These are phyloP conservation scores for Axilococcus clingmanii DNA, from an alignment of 139 green algal genomes.

Conservation along the genomic window DNA sequence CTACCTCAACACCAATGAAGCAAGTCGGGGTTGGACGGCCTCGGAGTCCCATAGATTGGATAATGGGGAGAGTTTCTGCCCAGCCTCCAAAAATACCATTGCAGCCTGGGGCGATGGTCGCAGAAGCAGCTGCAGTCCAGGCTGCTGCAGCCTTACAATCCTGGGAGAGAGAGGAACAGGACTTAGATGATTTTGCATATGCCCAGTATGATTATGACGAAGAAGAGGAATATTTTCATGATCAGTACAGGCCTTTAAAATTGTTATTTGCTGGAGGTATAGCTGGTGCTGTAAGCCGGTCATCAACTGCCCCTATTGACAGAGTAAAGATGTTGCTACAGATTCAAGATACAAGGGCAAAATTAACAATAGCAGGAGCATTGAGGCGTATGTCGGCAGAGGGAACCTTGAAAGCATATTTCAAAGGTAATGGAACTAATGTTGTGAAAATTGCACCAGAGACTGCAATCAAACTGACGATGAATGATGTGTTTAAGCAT, in stretches of 20 bases:
- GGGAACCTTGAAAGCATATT: slow-evolving; percentile 62
- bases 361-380: slow-evolving; percentile 53
- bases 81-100: not conserved
- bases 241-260: slow-evolving; percentile 28
- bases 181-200: not conserved
- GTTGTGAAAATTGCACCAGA: slow-evolving; percentile 87
- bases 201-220: slow-evolving; percentile 7
- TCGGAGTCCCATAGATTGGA: too few species aligned
- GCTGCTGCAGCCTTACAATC: slow-evolving; percentile 4
- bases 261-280: slow-evolving; percentile 54
- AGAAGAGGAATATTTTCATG: slow-evolving; percentile 15
- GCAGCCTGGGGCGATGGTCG: slow-evolving; percentile 1
- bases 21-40: too few species aligned
- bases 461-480: slow-evolving; percentile 72
- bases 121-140: slow-evolving; percentile 3
- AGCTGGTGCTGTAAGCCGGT: slow-evolving; percentile 75
- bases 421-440: slow-evolving; percentile 85
- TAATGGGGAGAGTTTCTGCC: not conserved
- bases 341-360: slow-evolving; percentile 49
- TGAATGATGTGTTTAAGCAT: slow-evolving; percentile 69
- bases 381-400: slow-evolving; percentile 62
- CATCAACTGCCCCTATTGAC: slow-evolving; percentile 83
- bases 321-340: slow-evolving; percentile 88
- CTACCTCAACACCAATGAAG: too few species aligned
- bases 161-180: slow-evolving; percentile 1